These are phyloP conservation scores for Asterophora lycoperdoides DNA, from an alignment of 768 basidiomycete genomes.

Conservation along the genomic window DNA sequence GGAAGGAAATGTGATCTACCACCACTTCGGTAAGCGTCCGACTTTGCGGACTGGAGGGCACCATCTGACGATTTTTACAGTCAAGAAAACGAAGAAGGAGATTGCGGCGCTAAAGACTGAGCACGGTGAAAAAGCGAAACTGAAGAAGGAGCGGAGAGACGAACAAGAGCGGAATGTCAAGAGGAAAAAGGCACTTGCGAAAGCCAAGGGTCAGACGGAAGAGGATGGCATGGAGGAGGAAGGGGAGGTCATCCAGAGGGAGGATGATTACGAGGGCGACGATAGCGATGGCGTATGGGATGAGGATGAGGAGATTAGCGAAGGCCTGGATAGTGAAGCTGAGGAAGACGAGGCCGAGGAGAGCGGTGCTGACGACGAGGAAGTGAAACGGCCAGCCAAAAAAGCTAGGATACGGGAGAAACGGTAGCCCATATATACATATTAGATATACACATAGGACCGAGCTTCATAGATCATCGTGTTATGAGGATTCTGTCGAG, in stretches of 20 bases:
- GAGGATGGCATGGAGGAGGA: slow-evolving; percentile 35
- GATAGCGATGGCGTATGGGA: slow-evolving; percentile 43
- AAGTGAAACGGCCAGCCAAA: slow-evolving; percentile 46
- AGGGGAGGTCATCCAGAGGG: slow-evolving; percentile 41
- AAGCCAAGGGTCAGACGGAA: slow-evolving; percentile 19
- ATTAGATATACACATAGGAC: slow-evolving; percentile 7
- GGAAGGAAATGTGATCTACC: slow-evolving; percentile 90
- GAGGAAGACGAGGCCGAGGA: slow-evolving; percentile 35
- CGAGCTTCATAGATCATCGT: not conserved
- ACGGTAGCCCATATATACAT: slow-evolving; percentile 27
- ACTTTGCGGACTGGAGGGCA: slow-evolving; percentile 1
- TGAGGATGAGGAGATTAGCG: slow-evolving; percentile 63
- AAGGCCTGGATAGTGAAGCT: slow-evolving; percentile 37
- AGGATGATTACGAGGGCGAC: slow-evolving; percentile 29
- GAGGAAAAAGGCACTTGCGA: slow-evolving; percentile 58
- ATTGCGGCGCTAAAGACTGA: slow-evolving; percentile 60
- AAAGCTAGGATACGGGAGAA: slow-evolving; percentile 49
- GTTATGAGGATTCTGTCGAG: slow-evolving; percentile 2
- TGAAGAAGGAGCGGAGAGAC: slow-evolving; percentile 73
- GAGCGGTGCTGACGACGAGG: slow-evolving; percentile 46
- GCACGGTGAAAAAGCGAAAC: slow-evolving; percentile 72
- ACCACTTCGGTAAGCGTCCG: slow-evolving; percentile 76
- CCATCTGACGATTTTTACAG: slow-evolving; percentile 36
- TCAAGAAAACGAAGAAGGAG: slow-evolving; percentile 86
- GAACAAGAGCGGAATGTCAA: slow-evolving; percentile 92